Percentiles rank a stretch among this genome's conserved stretches.
Evolutionary conservation across 2,329 filamentous ascomycete species (phyloP).

Genomic region (Thielaviopsis punctulata): DNA sequence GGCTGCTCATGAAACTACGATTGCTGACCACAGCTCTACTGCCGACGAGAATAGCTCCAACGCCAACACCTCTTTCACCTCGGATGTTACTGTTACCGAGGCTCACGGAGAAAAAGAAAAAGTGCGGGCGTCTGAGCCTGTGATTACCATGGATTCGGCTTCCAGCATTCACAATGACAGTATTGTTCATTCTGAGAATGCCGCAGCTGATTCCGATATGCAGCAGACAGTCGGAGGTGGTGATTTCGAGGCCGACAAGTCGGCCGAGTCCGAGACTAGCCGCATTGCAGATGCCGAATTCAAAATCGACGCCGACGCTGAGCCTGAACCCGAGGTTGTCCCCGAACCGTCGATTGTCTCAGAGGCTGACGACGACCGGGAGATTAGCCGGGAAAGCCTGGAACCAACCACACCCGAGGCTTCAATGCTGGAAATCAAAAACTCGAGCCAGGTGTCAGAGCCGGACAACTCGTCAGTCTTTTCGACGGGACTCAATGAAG

Average conservation of each 20-base stretch:
- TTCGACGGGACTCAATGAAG: conserved; percentile 9
- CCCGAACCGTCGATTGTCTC: conserved; percentile 12
- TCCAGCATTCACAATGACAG: neutral
- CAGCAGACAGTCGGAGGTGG: too few relatives aligned
- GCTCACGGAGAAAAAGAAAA: neutral
- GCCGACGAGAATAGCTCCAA: too few relatives aligned
- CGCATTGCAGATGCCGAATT: too few relatives aligned
- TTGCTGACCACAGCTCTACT: neutral
- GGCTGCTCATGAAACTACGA: neutral
- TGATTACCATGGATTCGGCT: neutral
- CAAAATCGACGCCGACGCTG: too few relatives aligned
- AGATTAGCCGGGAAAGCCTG: conserved; percentile 8
- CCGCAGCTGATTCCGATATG: neutral
- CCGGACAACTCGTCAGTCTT: conserved; percentile 12
- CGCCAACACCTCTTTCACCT: neutral
- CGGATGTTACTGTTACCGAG: neutral
- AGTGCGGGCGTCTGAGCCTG: neutral
- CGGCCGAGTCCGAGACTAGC: too few relatives aligned
- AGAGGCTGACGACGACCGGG: conserved; percentile 10
- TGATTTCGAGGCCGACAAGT: too few relatives aligned
- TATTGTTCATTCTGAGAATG: neutral
- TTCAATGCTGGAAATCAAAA: conserved; percentile 10
- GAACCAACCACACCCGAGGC: conserved; percentile 7
- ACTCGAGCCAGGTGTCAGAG: conserved; percentile 10
- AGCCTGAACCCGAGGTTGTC: conserved; percentile 8